Evolutionary conservation across 2,329 filamentous ascomycete genomes (phyloP).

Genomic region (Teratosphaeria zuluensis): DNA sequence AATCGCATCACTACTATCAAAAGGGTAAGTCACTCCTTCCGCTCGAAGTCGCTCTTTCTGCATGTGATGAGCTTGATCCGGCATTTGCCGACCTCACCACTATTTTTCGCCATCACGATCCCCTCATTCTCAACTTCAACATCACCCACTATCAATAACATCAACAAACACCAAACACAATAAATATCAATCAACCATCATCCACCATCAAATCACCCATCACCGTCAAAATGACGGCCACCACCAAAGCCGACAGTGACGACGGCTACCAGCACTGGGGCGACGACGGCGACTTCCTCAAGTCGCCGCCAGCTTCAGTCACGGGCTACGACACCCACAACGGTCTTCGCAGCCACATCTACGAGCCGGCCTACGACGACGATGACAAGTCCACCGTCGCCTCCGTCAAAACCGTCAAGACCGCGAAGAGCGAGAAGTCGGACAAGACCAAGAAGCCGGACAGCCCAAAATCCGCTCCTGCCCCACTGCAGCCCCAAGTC

Average conservation of each 20-base stretch:
- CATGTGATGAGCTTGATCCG: background rate
- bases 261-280: conserved; percentile 24
- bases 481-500: conserved; percentile 2
- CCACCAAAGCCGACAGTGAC: conserved; percentile 5
- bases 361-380: conserved; percentile 13
- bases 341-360: conserved; percentile 18
- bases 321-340: conserved; percentile 20
- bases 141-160: background rate
- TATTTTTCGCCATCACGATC: background rate
- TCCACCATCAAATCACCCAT: background rate
- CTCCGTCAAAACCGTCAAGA: conserved; percentile 6
- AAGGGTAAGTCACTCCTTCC: conserved; percentile 1
- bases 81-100: background rate
- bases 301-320: conserved; percentile 5
- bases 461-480: conserved; percentile 3
- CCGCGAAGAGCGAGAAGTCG: background rate
- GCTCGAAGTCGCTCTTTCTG: background rate
- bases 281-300: conserved; percentile 12
- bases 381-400: conserved; percentile 5
- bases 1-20: background rate
- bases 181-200: too few species aligned
- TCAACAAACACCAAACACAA: background rate
- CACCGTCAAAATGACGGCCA: conserved; percentile 1
- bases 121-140: background rate
- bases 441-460: conserved; percentile 1